Evolutionary conservation across 2,329 filamentous ascomycete genomes (phyloP), one percentile per base, ranked within the genome.

Genomic region (Cytospora piceae): DNA sequence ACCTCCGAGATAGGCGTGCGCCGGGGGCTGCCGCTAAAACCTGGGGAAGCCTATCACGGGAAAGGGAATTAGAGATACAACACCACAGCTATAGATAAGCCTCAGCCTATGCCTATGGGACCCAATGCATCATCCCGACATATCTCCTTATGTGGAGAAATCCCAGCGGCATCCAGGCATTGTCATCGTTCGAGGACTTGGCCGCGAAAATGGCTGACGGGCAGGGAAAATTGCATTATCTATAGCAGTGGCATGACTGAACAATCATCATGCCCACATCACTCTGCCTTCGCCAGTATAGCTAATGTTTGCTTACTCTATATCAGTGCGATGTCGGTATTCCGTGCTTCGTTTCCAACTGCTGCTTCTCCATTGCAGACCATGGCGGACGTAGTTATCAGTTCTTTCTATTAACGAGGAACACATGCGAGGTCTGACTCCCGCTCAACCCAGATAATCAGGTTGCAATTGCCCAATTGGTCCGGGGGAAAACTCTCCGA

Each of bases 1-100:
- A 29, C 29, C 56, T 67, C 65, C 61, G 65, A 67, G 65, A 67
- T 67, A 67, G 65, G 65, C 65, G 37, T 49, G 34, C 17, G 61
- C 61, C 42, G 65, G 51, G 24, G 20, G 14, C 3, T 66, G 56
- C 39, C 29, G 42, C 62, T 64, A 64, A 59, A 64, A 59, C 32
- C 62, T 53, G 51, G 65, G 39, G 56, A 64, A 24, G 27, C 63
- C 39, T 15, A 57, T 53, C 27, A 42, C 27, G 63, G 32, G 37
- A 42, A 31, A 34, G 57, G 57, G n/a, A 42, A 37, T 34, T 46
- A 49, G 46, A 53, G 49, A 56, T 46, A 57, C 32, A 14, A 37
- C 29, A 49, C 52, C 31, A 52, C 51, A 24, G 52, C 52, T 42
- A 56, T 27, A 63, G 65, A 67, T 67, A 67, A 64, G 65, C 53